These are phyloP conservation scores for Epichloe glyceriae DNA, from an alignment of 2,329 filamentous ascomycete species.

Conservation along the genomic window DNA sequence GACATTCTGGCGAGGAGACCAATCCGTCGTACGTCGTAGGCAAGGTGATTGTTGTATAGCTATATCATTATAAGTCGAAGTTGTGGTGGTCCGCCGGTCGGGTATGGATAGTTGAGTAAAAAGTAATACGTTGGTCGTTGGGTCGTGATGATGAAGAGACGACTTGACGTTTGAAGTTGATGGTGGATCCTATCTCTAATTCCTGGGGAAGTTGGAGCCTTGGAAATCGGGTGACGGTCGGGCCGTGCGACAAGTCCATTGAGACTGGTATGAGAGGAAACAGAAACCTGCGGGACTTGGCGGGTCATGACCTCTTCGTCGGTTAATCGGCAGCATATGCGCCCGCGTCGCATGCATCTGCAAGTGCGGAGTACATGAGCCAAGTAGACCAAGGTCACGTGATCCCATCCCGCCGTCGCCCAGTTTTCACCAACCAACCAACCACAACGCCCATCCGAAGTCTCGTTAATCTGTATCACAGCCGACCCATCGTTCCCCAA, in stretches of 20 bases:
- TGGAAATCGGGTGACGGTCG: conserved; percentile 6
- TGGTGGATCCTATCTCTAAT: background rate
- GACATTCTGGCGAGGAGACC: conserved; percentile 28
- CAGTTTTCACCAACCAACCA: too few species aligned
- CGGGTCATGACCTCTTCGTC: too few species aligned
- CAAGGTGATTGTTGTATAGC: background rate
- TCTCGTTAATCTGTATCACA: too few species aligned
- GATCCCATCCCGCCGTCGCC: too few species aligned
- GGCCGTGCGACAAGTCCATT: background rate
- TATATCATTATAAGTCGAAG: conserved; percentile 8
- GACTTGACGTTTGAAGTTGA: background rate
- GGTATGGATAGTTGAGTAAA: background rate
- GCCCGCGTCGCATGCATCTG: too few species aligned
- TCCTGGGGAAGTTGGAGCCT: background rate
- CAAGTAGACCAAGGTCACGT: too few species aligned
- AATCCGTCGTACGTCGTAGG: conserved; percentile 17
- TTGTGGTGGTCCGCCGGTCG: background rate
- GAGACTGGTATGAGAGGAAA: too few species aligned
- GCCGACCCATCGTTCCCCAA: too few species aligned
- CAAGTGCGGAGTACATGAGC: too few species aligned
- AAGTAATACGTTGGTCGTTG: background rate
- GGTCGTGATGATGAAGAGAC: background rate
- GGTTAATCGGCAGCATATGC: too few species aligned
- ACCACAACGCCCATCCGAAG: too few species aligned
- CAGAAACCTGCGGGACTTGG: too few species aligned